Conservation (phyloP, 331 rosid genomes). For the Dryas integrifolia region DNA sequence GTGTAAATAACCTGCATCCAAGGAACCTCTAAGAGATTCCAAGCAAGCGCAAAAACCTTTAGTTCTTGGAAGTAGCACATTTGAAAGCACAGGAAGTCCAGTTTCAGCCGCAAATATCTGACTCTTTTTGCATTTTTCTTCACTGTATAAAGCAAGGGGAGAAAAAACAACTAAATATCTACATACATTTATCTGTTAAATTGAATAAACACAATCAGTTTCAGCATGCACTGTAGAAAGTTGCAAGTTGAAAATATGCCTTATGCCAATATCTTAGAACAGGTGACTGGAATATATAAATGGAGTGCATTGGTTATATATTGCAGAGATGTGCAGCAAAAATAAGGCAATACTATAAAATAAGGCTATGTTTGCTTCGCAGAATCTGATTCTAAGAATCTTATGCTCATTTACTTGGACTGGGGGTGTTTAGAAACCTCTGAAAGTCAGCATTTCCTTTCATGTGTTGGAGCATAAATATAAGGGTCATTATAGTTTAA, state of each 20-base stretch:
- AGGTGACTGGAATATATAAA: not conserved
- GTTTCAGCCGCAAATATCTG: slow-evolving; percentile 67
- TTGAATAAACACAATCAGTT: not conserved
- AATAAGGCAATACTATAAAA: not conserved
- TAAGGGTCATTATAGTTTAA: no score
- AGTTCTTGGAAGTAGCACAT: slow-evolving; percentile 85
- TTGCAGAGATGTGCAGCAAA: not conserved
- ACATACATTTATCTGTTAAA: not conserved
- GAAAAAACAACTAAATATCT: slow-evolving; percentile 11
- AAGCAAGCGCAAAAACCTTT: slow-evolving; percentile 87
- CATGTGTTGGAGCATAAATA: no score
- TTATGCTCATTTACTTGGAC: no score
- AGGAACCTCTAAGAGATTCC: slow-evolving; percentile 60
- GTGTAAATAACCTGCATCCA: slow-evolving; percentile 76
- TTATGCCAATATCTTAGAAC: not conserved
- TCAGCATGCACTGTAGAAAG: not conserved
- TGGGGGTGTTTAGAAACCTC: no score
- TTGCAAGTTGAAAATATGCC: not conserved
- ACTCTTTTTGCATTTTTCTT: slow-evolving; percentile 61
- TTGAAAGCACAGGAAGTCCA: slow-evolving; percentile 68
- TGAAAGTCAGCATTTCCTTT: no score
- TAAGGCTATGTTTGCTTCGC: no score
- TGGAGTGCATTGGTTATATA: not conserved
- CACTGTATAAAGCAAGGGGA: slow-evolving; percentile 44
- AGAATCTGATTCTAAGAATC: no score